Evolutionary conservation across 2,329 filamentous ascomycete genomes (phyloP).

Genomic region (Bipolaris sorokiniana): DNA sequence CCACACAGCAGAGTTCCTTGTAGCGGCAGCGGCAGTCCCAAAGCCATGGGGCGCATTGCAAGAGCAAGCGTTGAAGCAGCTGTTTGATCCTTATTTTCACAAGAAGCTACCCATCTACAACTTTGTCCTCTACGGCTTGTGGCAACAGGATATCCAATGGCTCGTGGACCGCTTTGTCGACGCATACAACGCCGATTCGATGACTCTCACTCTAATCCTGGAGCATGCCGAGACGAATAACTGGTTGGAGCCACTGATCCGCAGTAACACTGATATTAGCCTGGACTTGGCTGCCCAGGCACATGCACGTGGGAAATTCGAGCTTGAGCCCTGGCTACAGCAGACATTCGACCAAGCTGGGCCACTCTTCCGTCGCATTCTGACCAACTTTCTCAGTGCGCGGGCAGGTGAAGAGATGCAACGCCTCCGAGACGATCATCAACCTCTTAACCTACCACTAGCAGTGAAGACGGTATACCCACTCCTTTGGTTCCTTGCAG

Average conservation of each 20-base stretch:
- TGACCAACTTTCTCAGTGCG: slow-evolving; percentile 81
- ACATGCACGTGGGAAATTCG: slow-evolving; percentile 78
- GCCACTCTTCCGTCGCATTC: slow-evolving; percentile 70
- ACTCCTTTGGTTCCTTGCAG: slow-evolving; percentile 76
- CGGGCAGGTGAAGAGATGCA: slow-evolving; percentile 82
- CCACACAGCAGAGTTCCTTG: slow-evolving; percentile 79
- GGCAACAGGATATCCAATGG: slow-evolving; percentile 89
- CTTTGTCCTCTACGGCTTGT: slow-evolving; percentile 89
- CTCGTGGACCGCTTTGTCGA: slow-evolving; percentile 81
- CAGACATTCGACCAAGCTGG: slow-evolving; percentile 69
- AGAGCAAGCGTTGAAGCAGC: slow-evolving; percentile 73
- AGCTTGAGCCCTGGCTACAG: slow-evolving; percentile 80
- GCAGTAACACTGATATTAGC: slow-evolving; percentile 80
- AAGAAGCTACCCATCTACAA: slow-evolving; percentile 79
- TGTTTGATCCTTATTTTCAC: slow-evolving; percentile 83
- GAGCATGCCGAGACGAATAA: slow-evolving; percentile 81
- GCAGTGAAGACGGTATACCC: slow-evolving; percentile 84
- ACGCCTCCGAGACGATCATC: slow-evolving; percentile 73
- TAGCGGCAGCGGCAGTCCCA: slow-evolving; percentile 77
- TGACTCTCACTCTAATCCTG: slow-evolving; percentile 71
- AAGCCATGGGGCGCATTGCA: slow-evolving; percentile 79
- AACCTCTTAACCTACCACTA: slow-evolving; percentile 73
- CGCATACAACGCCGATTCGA: slow-evolving; percentile 72
- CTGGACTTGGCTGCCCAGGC: slow-evolving; percentile 86
- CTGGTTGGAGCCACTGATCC: slow-evolving; percentile 83